Base-by-base conservation (phyloP, 805 yeast genomes). In the Kodamaea kakaduensis region DNA sequence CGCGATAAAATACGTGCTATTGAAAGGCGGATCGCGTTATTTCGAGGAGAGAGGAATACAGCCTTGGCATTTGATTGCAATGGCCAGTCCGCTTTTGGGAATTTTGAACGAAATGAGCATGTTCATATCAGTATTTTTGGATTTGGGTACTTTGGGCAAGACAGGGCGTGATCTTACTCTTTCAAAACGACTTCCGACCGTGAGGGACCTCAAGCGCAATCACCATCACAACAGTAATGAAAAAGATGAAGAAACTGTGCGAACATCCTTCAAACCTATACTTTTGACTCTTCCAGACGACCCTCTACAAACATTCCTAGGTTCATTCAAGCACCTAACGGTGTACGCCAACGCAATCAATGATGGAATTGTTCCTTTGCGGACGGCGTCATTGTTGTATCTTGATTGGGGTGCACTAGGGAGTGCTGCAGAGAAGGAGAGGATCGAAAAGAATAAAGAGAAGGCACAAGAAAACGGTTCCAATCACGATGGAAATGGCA, bases 101-200 rank as follows among this genome's bases (percentile, higher is more conserved):
- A 57, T 67, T 2, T 48, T 67, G 31, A 58, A 59, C 46, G 73
- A 67, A 40, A 52, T 62, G 50, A 64, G 67, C 39, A 54, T 65
- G 26, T 34, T 57, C 28, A 54, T 67, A 19, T 52, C 62, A 18
- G 63, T 69, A 68, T 61, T 67, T 28, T 48, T 67, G 30, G 71
- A 66, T 41, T 38, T 67, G 17, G 73, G 73, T 5, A 64, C 71
- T 1, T 46, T 67, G 26, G 73, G 73, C 10, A 64, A 60, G 37
- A 67, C 72, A 1, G 73, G 73, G 2, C 51, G 72, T 22, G 73
- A 67, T 45, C 50, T 67, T 37, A 64, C 72, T 5, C 50, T 67
- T 19, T 57, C 55, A 51, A 61, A 58, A 33, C 48, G 51, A 26
- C 28, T 59, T 4, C 66, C 70, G 3, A 48, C 41, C 12, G 33